Conservation (phyloP, 2,329 filamentous ascomycete species). For the Grosmannia clavigera region DNA sequence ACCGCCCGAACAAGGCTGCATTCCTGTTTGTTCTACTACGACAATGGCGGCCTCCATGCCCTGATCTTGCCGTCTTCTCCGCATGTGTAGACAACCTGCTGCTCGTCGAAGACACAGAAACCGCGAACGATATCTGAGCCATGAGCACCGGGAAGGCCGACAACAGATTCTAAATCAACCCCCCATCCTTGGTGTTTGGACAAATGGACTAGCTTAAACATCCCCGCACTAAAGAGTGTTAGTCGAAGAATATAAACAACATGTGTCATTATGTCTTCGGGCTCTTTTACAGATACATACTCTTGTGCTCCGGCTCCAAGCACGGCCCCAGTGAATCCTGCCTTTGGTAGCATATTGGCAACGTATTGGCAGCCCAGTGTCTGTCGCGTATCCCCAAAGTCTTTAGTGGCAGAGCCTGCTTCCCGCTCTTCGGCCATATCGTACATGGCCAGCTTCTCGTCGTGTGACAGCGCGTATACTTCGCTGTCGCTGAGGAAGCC, state of each 20-base stretch:
- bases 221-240: conserved; percentile 29
- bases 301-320: conserved; percentile 56
- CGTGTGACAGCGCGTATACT: conserved; percentile 63
- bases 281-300: conserved; percentile 27
- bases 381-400: conserved; percentile 58
- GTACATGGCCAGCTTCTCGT: conserved; percentile 67
- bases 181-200: conserved; percentile 42
- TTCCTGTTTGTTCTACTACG: background rate
- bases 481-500: conserved; percentile 55
- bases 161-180: conserved; percentile 40
- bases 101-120: conserved; percentile 51
- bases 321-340: conserved; percentile 42
- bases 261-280: background rate
- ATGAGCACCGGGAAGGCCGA: conserved; percentile 50
- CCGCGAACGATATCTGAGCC: conserved; percentile 50
- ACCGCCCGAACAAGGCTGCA: background rate
- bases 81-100: conserved; percentile 44
- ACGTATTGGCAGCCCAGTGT: conserved; percentile 62
- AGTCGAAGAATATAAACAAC: background rate
- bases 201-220: conserved; percentile 49
- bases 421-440: conserved; percentile 52
- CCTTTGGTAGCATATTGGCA: conserved; percentile 50
- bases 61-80: conserved; percentile 47
- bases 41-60: conserved; percentile 34
- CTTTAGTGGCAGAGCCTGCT: conserved; percentile 39